Conservation (phyloP, 73 alveolate genomes). For the Paramecium pentaurelia region DNA sequence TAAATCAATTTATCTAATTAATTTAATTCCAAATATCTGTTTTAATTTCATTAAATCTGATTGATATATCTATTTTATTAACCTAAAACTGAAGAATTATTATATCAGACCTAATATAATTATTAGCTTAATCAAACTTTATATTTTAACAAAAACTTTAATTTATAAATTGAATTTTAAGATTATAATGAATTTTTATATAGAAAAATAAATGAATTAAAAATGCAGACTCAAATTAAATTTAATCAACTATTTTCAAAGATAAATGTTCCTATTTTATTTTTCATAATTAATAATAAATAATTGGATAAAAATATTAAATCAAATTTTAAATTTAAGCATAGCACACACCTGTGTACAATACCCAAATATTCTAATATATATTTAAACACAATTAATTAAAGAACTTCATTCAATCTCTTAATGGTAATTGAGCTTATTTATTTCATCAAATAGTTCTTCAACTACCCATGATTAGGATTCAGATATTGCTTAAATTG, state of each 20-base stretch:
- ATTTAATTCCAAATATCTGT: too few species aligned
- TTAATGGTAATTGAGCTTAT: background rate
- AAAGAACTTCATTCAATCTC: constrained; percentile 3
- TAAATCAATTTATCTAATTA: too few species aligned
- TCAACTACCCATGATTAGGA: background rate
- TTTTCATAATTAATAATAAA: background rate
- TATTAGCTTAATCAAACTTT: background rate
- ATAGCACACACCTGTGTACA: background rate
- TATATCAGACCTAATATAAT: background rate
- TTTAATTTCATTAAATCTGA: background rate
- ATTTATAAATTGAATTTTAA: too few species aligned
- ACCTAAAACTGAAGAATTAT: background rate
- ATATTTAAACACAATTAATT: background rate
- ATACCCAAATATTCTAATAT: background rate
- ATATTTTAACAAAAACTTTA: too few species aligned
- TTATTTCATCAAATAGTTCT: background rate
- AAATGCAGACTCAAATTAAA: too few species aligned
- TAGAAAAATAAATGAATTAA: too few species aligned
- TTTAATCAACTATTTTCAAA: background rate
- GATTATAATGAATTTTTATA: too few species aligned
- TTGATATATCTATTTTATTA: too few species aligned
- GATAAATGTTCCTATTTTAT: background rate
- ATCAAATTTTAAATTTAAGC: background rate
- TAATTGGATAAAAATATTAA: background rate
- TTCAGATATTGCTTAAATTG: background rate